Conservation (phyloP, 164 flowering plant species). For the Warburgia ugandensis region DNA sequence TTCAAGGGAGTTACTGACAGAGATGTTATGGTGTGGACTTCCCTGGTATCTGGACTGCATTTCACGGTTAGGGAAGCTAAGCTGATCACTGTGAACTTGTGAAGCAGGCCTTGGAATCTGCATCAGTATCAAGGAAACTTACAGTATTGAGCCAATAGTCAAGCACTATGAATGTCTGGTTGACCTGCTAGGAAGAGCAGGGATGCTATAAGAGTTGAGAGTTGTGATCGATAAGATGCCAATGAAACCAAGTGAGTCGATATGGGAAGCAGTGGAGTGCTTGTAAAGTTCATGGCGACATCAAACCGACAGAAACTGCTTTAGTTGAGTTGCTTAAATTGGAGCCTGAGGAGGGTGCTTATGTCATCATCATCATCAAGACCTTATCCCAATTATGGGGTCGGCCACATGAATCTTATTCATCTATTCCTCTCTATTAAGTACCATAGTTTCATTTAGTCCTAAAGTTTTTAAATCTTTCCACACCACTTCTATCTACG, state of each 20-base stretch:
- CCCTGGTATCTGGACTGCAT: conserved; percentile 50
- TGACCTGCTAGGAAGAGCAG: conserved; percentile 45
- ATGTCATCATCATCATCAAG: too few relatives aligned
- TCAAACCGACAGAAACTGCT: conserved; percentile 38
- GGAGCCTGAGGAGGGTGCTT: conserved; percentile 54
- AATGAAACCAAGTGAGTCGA: conserved; percentile 34
- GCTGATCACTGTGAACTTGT: conserved; percentile 47
- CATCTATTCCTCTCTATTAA: too few relatives aligned
- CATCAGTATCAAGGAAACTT: conserved; percentile 25
- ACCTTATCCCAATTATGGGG: too few relatives aligned
- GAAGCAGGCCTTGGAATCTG: conserved; percentile 25
- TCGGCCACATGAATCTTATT: too few relatives aligned
- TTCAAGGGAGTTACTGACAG: conserved; percentile 22
- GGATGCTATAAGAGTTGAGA: conserved; percentile 33
- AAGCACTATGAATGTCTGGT: conserved; percentile 51
- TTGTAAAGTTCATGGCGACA: conserved; percentile 28
- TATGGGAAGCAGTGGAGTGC: conserved; percentile 47
- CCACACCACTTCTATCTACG: too few relatives aligned
- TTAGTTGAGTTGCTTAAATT: conserved; percentile 31
- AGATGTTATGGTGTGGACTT: conserved; percentile 49
- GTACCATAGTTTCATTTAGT: too few relatives aligned
- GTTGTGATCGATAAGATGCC: conserved; percentile 39
- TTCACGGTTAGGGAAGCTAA: conserved; percentile 37
- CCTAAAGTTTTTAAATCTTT: too few relatives aligned
- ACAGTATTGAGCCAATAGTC: conserved; percentile 34